Percentiles rank a stretch among this genome's conserved stretches.
phyloP scores from a whole-genome alignment of 805 yeast genomes.

The Kazachstania viticola region DNA sequence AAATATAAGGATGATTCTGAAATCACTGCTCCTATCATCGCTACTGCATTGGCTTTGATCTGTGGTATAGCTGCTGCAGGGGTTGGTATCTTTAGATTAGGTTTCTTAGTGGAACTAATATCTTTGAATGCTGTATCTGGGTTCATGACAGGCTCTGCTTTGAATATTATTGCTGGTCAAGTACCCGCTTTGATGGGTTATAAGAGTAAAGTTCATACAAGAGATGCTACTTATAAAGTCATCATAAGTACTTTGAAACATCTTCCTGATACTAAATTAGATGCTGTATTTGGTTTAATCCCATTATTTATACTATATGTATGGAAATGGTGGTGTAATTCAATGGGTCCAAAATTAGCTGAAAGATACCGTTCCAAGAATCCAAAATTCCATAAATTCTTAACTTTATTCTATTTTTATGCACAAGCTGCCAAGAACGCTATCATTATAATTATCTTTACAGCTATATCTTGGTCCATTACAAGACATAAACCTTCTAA shows the following conservation, averaged over 20 bases:
- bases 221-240: slow-evolving; percentile 57
- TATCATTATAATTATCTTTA: slow-evolving; percentile 66
- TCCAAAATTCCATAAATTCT: slow-evolving; percentile 9
- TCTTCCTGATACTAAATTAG: slow-evolving; percentile 53
- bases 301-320: slow-evolving; percentile 58
- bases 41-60: slow-evolving; percentile 64
- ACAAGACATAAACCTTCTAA: slow-evolving; percentile 39
- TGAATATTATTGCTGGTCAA: slow-evolving; percentile 73
- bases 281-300: slow-evolving; percentile 84
- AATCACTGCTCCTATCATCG: slow-evolving; percentile 56
- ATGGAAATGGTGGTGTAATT: slow-evolving; percentile 56
- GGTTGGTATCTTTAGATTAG: slow-evolving; percentile 70
- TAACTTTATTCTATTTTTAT: slow-evolving; percentile 48
- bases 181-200: slow-evolving; percentile 80
- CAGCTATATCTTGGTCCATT: slow-evolving; percentile 72
- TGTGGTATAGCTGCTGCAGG: slow-evolving; percentile 83
- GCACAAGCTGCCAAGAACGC: slow-evolving; percentile 70
- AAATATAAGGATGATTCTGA: slow-evolving; percentile 32
- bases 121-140: slow-evolving; percentile 90
- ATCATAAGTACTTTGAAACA: slow-evolving; percentile 62
- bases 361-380: slow-evolving; percentile 32
- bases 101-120: slow-evolving; percentile 79
- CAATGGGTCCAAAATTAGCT: slow-evolving; percentile 44
- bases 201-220: slow-evolving; percentile 53
- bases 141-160: slow-evolving; percentile 90